Evolutionary conservation across 345 rosid genomes (phyloP), one percentile per base, ranked within the genome.

Genomic region (Salix dunnii): DNA sequence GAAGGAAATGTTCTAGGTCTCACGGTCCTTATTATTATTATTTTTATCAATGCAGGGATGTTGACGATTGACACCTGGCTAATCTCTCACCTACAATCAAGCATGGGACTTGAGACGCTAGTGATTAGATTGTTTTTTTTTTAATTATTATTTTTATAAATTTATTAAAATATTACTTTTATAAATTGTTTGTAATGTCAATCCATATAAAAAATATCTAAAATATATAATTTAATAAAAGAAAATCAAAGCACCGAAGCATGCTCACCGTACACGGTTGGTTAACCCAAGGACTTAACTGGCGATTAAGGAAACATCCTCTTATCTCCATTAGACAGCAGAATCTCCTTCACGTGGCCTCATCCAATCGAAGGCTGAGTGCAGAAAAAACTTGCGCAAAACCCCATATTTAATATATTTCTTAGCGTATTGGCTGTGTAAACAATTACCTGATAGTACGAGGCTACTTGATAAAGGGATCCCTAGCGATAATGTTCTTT

Each of bases 311-410:
- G 70, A 74, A 73, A 78, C 65, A 73, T 74, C 36, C 75, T 2
- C 0, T 40, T 21, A 80, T 80, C 87, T 78, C 60, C 53, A 75
- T 75, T 80, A 82, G 85, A 46, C 68, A 42, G 11, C n/a, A 43
- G 55, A 70, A 75, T 80, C 67, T 43, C 33, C 5, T 7, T 82
- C 85, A 80, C 84, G 73, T 82, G 82, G 81, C 53, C 70, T 35
- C 11, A 2, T 12, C 84, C 86, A 78, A 82, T 80, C 23, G 68
- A 35, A 73, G 33, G 66, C 38, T 55, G 6, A 46, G 25, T 51
- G 51, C 36, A 46, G 35, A 33, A 20, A 68, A 70, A 33, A 53
- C 25, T 46, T 25, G n/a, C 42, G 31, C 38, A 4, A 4, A 70
- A 27, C 31, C 16, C 6, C 33, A 49, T 49, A 9, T 28, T 49